Percentiles rank a stretch among this genome's conserved stretches.
phyloP scores from a whole-genome alignment of 2,329 filamentous ascomycete species.

The Chrysosporium queenslandicum region DNA sequence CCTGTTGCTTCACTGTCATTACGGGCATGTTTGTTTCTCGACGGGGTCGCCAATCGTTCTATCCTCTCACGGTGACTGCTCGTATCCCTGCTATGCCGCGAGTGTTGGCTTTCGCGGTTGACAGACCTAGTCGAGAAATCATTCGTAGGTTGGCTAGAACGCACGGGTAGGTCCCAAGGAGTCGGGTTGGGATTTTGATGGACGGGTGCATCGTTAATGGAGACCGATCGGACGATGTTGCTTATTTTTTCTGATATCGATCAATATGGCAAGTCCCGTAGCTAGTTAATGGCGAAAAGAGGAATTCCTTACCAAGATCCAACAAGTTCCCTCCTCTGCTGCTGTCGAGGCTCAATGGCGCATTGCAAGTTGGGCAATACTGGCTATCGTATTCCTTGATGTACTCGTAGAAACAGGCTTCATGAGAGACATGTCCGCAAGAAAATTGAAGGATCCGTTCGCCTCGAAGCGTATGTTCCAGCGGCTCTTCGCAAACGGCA shows the following conservation, averaged over 20 bases:
- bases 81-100: constrained; percentile 34
- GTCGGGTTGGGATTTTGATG: constrained; percentile 52
- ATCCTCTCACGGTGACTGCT: constrained; percentile 36
- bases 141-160: constrained; percentile 26
- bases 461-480: constrained; percentile 88
- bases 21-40: constrained; percentile 51
- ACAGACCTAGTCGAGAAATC: constrained; percentile 23
- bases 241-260: constrained; percentile 71
- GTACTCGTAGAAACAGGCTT: constrained; percentile 98
- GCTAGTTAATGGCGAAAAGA: neutral
- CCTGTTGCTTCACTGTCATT: constrained; percentile 72
- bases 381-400: constrained; percentile 91
- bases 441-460: constrained; percentile 93
- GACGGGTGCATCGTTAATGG: constrained; percentile 52
- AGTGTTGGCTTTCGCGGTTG: constrained; percentile 21
- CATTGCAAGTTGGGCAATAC: constrained; percentile 87
- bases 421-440: constrained; percentile 92
- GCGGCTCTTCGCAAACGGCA: constrained; percentile 88
- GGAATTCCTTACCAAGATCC: constrained; percentile 59
- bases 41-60: constrained; percentile 35
- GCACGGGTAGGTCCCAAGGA: constrained; percentile 45
- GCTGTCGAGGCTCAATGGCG: constrained; percentile 81
- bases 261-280: neutral
- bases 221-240: constrained; percentile 77
- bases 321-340: constrained; percentile 86